Evolutionary conservation across 2,329 filamentous ascomycete genomes (phyloP).

Genomic region (Rhinocladiella mackenziei): DNA sequence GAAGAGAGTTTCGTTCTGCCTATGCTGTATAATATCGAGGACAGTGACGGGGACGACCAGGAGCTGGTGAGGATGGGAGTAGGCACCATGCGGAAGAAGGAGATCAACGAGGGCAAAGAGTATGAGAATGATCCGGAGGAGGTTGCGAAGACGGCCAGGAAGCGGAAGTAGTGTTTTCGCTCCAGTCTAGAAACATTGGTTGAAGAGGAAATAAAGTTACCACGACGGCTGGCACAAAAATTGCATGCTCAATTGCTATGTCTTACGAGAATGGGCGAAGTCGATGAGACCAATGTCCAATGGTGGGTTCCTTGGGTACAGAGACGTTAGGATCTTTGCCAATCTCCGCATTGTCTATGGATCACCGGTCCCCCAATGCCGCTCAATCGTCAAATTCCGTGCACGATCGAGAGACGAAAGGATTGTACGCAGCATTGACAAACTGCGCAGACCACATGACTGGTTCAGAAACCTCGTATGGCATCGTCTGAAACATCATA

Average conservation of each 20-base stretch:
- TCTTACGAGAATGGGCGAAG: too few relatives aligned
- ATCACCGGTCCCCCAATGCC: too few relatives aligned
- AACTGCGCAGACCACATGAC: slow-evolving; percentile 17
- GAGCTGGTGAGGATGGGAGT: slow-evolving; percentile 66
- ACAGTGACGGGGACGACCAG: slow-evolving; percentile 85
- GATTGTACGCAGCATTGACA: slow-evolving; percentile 15
- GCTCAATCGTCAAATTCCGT: too few relatives aligned
- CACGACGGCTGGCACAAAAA: too few relatives aligned
- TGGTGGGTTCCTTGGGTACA: too few relatives aligned
- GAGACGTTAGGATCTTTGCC: too few relatives aligned
- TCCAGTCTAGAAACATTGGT: slow-evolving; percentile 1
- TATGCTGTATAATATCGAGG: slow-evolving; percentile 84
- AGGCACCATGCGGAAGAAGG: slow-evolving; percentile 84
- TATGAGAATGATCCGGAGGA: slow-evolving; percentile 57
- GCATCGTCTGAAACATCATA: slow-evolving; percentile 4
- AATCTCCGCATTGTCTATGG: too few relatives aligned
- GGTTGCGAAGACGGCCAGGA: slow-evolving; percentile 14
- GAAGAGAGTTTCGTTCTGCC: slow-evolving; percentile 77
- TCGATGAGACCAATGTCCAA: too few relatives aligned
- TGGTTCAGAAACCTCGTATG: slow-evolving; percentile 8
- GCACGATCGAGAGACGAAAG: slow-evolving; percentile 1
- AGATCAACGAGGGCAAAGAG: slow-evolving; percentile 68
- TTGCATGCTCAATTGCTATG: too few relatives aligned
- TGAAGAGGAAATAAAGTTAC: too few relatives aligned
- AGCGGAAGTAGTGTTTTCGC: slow-evolving; percentile 15